These are phyloP conservation scores for Tetragonia tetragonoides DNA, from an alignment of 148 eudicot species.

Conservation along the genomic window DNA sequence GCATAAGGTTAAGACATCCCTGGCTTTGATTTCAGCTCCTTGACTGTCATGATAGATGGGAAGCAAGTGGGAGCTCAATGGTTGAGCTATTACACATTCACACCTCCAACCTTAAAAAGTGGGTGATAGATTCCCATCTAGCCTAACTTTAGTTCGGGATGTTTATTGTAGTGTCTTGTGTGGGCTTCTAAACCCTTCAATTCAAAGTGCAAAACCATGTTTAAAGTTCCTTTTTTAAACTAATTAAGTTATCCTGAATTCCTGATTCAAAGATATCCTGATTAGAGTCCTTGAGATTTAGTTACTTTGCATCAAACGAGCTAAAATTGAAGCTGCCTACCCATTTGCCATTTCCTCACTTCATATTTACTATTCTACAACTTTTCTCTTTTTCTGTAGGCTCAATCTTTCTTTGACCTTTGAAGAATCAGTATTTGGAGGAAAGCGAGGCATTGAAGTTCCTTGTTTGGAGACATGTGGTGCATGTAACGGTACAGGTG, in stretches of 20 bases:
- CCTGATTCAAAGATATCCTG: too few species aligned
- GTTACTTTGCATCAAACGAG: too few species aligned
- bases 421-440: conserved; percentile 91
- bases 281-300: too few species aligned
- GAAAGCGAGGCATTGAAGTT: conserved; percentile 54
- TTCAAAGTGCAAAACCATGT: too few species aligned
- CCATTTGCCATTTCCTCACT: background rate
- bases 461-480: conserved; percentile 63
- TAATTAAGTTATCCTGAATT: too few species aligned
- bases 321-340: background rate
- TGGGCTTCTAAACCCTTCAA: background rate
- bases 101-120: background rate
- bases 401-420: conserved; percentile 64
- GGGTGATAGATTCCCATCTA: background rate
- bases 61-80: background rate
- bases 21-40: background rate
- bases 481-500: conserved; percentile 80
- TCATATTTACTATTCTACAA: background rate
- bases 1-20: background rate
- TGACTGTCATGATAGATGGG: background rate
- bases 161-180: background rate
- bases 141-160: background rate
- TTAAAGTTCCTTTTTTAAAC: too few species aligned
- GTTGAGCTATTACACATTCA: background rate
- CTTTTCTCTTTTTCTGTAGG: conserved; percentile 35